Conservation (phyloP, 208 protist species). For the Leishmania arabica region DNA sequence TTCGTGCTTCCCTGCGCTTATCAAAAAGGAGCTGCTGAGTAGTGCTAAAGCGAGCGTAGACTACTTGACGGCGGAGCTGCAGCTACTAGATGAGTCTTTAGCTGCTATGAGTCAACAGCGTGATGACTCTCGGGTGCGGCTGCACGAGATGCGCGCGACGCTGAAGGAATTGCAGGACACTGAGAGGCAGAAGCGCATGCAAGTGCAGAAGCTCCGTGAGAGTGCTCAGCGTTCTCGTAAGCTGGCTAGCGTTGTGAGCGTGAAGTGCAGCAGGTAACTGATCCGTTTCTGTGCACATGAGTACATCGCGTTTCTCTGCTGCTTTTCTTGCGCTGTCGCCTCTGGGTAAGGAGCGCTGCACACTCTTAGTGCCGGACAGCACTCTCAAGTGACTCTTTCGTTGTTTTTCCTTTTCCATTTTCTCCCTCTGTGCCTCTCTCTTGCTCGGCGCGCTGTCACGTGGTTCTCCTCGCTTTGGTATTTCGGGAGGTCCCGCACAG, state of each 20-base stretch:
- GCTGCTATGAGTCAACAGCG: constrained; percentile 30
- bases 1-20: not conserved
- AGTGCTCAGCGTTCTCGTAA: constrained; percentile 26
- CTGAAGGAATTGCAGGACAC: constrained; percentile 36
- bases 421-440: too few relatives aligned
- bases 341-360: not conserved
- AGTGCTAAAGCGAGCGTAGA: constrained; percentile 16
- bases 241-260: constrained; percentile 7
- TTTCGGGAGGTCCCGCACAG: not conserved
- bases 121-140: constrained; percentile 20
- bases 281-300: not conserved
- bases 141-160: constrained; percentile 19
- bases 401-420: not conserved
- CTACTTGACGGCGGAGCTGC: constrained; percentile 28
- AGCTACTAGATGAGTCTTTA: constrained; percentile 34
- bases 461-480: not conserved
- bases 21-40: constrained; percentile 21
- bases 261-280: constrained; percentile 17
- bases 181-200: constrained; percentile 41
- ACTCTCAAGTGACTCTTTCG: not conserved
- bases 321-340: not conserved
- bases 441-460: not conserved
- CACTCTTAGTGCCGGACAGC: not conserved
- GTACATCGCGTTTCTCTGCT: not conserved
- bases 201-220: constrained; percentile 43